Base-by-base conservation (phyloP, 208 protist genomes). In the Leishmania mexicana region DNA sequence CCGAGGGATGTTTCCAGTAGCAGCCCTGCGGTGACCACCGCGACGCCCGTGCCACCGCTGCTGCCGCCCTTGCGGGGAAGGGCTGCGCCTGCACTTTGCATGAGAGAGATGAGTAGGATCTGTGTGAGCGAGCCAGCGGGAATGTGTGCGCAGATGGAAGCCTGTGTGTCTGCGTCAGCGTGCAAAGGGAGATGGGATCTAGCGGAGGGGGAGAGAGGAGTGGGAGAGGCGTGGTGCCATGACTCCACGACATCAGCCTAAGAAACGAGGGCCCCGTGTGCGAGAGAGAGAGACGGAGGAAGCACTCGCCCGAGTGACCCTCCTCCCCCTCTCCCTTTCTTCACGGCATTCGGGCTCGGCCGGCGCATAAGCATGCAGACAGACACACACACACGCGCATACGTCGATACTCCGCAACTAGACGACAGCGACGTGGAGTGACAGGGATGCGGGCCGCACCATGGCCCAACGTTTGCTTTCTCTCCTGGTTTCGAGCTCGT, bases 1-100 rank as follows among this genome's bases (percentile, higher is more conserved):
- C 94, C 94, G 28, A 88, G 31, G 0, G 92, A 96, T 2, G 92
- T 95, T 58, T 97, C 87, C n/a, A 97, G 79, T 35, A 93, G 85
- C 51, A 97, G 72, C 3, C 81, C 71, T 1, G 84, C 73, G 6
- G 86, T 89, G 47, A 73, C 54, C 11, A 88, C 81, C 28, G 8
- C 73, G 47, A 58, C n/a, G 10, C 47, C 47, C 13, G 45, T 13
- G 47, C 15, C 47, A 31, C 45, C 71, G 7, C 47, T 53, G 47
- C n/a, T 35, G 71, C 15, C 71, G n/a, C 40, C 47, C 13, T 13
- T 38, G n/a, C 19, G 73, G 47, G 28, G 28, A 42, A 45, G 47
- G 8, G 11, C 17, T 42, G 7, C 40, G 67, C 67, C 15, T n/a
- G 17, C 15, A 17, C 35, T 2, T 47, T 72, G 67, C 67, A 47